These are phyloP conservation scores for Rubus parviflorus DNA, from an alignment of 306 rosid species.

Conservation along the genomic window DNA sequence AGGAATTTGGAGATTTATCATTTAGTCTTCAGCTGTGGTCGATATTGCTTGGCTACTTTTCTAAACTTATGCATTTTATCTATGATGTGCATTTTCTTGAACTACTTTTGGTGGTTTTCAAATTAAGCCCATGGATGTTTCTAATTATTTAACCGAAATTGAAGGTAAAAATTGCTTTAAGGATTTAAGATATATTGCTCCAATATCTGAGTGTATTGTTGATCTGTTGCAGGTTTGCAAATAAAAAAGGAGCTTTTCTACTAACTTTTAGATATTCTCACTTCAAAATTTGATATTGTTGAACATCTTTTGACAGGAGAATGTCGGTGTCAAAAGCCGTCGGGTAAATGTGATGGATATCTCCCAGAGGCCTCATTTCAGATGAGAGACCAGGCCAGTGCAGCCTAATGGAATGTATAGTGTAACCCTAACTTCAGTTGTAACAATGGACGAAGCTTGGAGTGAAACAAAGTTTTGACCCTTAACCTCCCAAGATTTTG, in stretches of 20 bases:
- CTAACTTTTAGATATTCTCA: neutral
- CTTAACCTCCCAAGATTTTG: slow-evolving; percentile 9
- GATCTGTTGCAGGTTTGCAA: neutral
- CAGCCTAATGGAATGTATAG: slow-evolving; percentile 24
- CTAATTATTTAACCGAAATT: neutral
- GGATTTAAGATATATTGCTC: neutral
- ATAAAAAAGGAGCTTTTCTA: neutral
- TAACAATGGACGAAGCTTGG: slow-evolving; percentile 5
- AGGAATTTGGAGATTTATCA: slow-evolving; percentile 2
- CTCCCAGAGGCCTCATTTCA: slow-evolving; percentile 35
- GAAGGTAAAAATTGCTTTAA: neutral
- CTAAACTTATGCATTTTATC: neutral
- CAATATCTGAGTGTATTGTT: neutral
- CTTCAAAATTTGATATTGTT: slow-evolving; percentile 1
- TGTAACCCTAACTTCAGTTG: neutral
- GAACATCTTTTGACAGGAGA: slow-evolving; percentile 38
- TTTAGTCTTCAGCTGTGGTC: neutral
- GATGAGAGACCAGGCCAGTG: slow-evolving; percentile 28
- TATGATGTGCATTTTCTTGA: neutral
- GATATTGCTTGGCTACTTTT: neutral
- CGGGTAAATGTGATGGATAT: slow-evolving; percentile 20
- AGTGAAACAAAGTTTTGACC: neutral
- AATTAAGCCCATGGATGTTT: neutral
- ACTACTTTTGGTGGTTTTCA: neutral
- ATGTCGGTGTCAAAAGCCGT: slow-evolving; percentile 13